A percentile compares a stretch with the other conserved stretches of the same genome.
Conservation (phyloP, 2,329 filamentous ascomycete genomes). For the Xylariaceae sp. region DNA sequence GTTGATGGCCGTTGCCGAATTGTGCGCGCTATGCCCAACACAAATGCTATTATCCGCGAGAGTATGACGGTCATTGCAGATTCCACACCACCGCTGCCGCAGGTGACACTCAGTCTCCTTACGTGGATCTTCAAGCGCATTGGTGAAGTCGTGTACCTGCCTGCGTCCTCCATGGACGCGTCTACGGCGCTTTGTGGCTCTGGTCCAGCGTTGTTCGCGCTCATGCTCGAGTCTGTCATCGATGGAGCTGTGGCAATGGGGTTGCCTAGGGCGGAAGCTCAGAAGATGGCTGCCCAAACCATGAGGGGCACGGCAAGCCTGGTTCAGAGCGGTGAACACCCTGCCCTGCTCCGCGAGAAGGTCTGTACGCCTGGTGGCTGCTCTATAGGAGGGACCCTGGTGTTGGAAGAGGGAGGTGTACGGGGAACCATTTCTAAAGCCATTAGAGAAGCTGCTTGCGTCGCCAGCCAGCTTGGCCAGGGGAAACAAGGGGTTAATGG, state of each 20-base stretch:
- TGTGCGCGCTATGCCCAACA: constrained; percentile 83
- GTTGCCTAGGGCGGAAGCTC: constrained; percentile 67
- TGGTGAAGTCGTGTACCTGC: constrained; percentile 67
- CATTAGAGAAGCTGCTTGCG: constrained; percentile 67
- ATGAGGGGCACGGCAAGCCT: constrained; percentile 72
- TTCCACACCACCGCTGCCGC: constrained; percentile 55
- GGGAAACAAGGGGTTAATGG: constrained; percentile 50
- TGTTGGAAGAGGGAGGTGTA: constrained; percentile 70
- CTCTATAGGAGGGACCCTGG: constrained; percentile 71
- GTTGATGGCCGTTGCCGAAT: constrained; percentile 57
- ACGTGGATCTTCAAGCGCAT: constrained; percentile 76
- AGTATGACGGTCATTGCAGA: constrained; percentile 79
- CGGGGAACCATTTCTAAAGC: constrained; percentile 66
- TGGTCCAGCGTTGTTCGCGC: constrained; percentile 72
- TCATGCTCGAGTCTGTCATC: constrained; percentile 72
- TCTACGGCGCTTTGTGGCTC: constrained; percentile 72
- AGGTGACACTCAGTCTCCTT: constrained; percentile 55
- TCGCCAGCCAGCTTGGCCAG: constrained; percentile 64
- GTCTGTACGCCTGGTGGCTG: constrained; percentile 76
- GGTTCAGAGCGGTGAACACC: constrained; percentile 70
- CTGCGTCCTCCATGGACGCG: constrained; percentile 67
- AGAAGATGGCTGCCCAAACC: constrained; percentile 74
- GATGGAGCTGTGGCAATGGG: constrained; percentile 80
- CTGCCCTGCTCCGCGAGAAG: constrained; percentile 70
- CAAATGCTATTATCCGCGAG: constrained; percentile 73